Conservation (phyloP, 805 yeast species). For the Cyberlindnera japonica region DNA sequence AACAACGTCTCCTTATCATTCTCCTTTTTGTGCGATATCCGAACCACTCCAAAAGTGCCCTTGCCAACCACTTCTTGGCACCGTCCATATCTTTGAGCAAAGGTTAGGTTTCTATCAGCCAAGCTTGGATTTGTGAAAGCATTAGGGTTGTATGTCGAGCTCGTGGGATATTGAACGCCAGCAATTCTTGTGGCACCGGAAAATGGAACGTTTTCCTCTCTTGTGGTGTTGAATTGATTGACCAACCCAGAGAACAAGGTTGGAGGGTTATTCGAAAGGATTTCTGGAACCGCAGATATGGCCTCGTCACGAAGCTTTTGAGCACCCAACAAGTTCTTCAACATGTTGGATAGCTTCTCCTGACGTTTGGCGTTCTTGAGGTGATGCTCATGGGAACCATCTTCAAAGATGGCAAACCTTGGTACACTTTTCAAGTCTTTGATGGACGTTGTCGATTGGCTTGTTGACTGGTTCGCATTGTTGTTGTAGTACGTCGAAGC, state of each 20-base stretch:
- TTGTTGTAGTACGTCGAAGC: constrained; percentile 16
- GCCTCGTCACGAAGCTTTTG: constrained; percentile 69
- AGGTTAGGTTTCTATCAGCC: constrained; percentile 36
- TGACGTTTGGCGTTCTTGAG: constrained; percentile 73
- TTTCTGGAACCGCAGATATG: constrained; percentile 67
- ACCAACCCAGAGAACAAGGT: constrained; percentile 67
- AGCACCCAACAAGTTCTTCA: constrained; percentile 72
- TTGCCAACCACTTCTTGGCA: constrained; percentile 94
- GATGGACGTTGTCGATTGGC: constrained; percentile 3
- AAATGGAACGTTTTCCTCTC: constrained; percentile 36
- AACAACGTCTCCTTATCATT: constrained; percentile 47
- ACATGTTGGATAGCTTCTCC: constrained; percentile 70
- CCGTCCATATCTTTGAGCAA: constrained; percentile 86
- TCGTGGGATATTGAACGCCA: constrained; percentile 8
- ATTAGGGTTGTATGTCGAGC: not conserved
- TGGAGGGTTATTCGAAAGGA: constrained; percentile 57
- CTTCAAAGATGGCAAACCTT: constrained; percentile 55
- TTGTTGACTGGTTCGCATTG: not conserved
- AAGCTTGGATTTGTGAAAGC: not conserved
- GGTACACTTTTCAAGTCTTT: constrained; percentile 14
- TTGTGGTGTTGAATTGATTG: constrained; percentile 50
- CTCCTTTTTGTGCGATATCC: constrained; percentile 74
- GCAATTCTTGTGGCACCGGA: constrained; percentile 33
- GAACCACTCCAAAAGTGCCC: constrained; percentile 92
- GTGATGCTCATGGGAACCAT: constrained; percentile 79